Evolutionary conservation across 2,329 filamentous ascomycete species (phyloP).

Genomic region (Colletotrichum coccodes): DNA sequence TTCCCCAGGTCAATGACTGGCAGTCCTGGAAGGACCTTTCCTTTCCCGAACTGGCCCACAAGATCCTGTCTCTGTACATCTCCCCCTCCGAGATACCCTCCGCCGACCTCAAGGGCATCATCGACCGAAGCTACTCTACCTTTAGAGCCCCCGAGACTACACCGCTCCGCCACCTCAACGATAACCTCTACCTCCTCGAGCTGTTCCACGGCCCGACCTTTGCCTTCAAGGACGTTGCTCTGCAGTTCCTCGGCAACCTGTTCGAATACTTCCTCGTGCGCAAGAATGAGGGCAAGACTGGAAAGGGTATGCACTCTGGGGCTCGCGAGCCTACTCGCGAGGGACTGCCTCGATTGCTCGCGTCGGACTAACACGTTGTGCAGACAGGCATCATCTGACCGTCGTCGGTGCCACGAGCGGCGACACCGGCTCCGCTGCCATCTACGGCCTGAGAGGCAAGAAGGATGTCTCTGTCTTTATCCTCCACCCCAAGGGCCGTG

Average conservation of each 20-base stretch:
- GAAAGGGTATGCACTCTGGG: slow-evolving; percentile 52
- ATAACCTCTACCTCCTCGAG: slow-evolving; percentile 87
- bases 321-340: neutral
- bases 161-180: slow-evolving; percentile 81
- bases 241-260: slow-evolving; percentile 96
- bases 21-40: slow-evolving; percentile 81
- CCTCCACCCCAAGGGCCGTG: slow-evolving; percentile 88
- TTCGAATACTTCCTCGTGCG: slow-evolving; percentile 88
- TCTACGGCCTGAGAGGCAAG: slow-evolving; percentile 94
- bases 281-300: slow-evolving; percentile 76
- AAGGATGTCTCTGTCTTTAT: slow-evolving; percentile 98
- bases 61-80: slow-evolving; percentile 90
- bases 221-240: slow-evolving; percentile 90
- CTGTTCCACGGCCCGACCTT: slow-evolving; percentile 97
- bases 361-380: slow-evolving; percentile 39
- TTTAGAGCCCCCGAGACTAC: slow-evolving; percentile 85
- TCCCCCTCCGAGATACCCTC: slow-evolving; percentile 83
- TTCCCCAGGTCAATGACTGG: slow-evolving; percentile 74
- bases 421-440: slow-evolving; percentile 92
- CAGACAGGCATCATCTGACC: slow-evolving; percentile 81
- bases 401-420: slow-evolving; percentile 89
- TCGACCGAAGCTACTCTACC: slow-evolving; percentile 86
- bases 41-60: slow-evolving; percentile 84
- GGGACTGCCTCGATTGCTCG: neutral
- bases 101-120: slow-evolving; percentile 83